These are phyloP conservation scores for Phytopythium helicoides DNA, from an alignment of 352 stramenopile species.

Conservation along the genomic window DNA sequence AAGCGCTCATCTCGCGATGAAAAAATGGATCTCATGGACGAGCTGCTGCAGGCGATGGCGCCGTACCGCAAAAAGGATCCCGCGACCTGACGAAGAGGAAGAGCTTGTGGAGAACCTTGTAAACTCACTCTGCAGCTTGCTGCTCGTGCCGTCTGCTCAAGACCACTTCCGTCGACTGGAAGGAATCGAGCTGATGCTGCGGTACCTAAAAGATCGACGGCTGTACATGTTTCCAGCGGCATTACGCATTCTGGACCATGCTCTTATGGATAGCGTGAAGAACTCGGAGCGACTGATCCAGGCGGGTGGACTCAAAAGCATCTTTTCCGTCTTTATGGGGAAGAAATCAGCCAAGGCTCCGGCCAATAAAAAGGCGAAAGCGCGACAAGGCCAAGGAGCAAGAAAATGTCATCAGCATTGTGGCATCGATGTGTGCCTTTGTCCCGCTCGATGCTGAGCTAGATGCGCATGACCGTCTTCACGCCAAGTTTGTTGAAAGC, in stretches of 20 bases:
- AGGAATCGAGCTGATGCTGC: slow-evolving; percentile 92
- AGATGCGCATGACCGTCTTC: slow-evolving; percentile 61
- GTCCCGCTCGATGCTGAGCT: slow-evolving; percentile 39
- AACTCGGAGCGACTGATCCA: slow-evolving; percentile 76
- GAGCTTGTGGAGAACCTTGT: slow-evolving; percentile 94
- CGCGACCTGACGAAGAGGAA: slow-evolving; percentile 72
- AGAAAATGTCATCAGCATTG: slow-evolving; percentile 61
- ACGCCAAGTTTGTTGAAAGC: slow-evolving; percentile 83
- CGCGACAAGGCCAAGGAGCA: slow-evolving; percentile 51
- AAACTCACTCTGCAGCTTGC: slow-evolving; percentile 77
- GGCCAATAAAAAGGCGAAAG: slow-evolving; percentile 20
- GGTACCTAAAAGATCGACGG: slow-evolving; percentile 89
- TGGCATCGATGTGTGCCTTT: slow-evolving; percentile 64
- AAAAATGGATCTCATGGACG: slow-evolving; percentile 85
- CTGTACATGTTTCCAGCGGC: slow-evolving; percentile 54
- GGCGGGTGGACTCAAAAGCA: slow-evolving; percentile 49
- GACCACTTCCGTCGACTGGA: slow-evolving; percentile 67
- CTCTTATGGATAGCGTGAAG: slow-evolving; percentile 48
- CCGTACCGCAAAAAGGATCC: slow-evolving; percentile 88
- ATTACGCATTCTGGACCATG: slow-evolving; percentile 57
- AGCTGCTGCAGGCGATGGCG: slow-evolving; percentile 87
- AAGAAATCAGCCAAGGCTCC: slow-evolving; percentile 34
- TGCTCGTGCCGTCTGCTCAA: slow-evolving; percentile 53
- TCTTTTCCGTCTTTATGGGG: slow-evolving; percentile 81
- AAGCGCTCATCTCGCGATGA: slow-evolving; percentile 8